Evolutionary conservation across 257 asterid species (phyloP), one percentile per base, ranked within the genome.

Genomic region (Craterostigma plantagineum): DNA sequence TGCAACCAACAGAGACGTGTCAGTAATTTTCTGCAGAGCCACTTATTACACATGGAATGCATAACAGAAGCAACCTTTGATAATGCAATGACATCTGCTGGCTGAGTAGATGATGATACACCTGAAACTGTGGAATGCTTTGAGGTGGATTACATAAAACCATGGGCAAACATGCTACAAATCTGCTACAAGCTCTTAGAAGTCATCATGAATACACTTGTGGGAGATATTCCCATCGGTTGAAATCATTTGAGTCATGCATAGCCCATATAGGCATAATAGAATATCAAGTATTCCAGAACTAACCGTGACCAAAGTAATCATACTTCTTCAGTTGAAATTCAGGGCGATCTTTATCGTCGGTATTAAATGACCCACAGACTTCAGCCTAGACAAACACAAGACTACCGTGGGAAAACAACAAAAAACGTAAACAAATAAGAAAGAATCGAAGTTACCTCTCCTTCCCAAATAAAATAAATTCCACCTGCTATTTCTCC

Each of bases 381-480:
- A 79, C 98, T 66, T 82, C 86, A 45, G 98, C 95, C 98, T 87
- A 73, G 53, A 57, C 38, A 62, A 55, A 33, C 46, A 49, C 8
- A 53, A 61, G 18, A 18, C 14, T 10, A 18, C 33, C 11, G 48
- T 54, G 38, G 35, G 9, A 46, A 36, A 36, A 36, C 40, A 36
- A 9, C 11, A 36, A 23, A 23, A 23, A 23, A 6, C 40, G 14
- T 36, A 36, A 16, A 40, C 10, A 3, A 40, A 14, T 11, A 14
- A 12, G 16, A 54, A 45, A 61, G 38, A 35, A 23, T 42, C 33
- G 53, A 33, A 62, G 33, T 48, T 59, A 79, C 98, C 84, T 72
- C 91, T 60, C 95, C 98, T 33, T 74, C 85, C 93, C 86, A 87
- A 45, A 87, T 60, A 59, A 87, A 74, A 65, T 79, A 82, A 45